Conservation (phyloP, 1,284 basidiomycete species). For the Chalciporus piperatoides region DNA sequence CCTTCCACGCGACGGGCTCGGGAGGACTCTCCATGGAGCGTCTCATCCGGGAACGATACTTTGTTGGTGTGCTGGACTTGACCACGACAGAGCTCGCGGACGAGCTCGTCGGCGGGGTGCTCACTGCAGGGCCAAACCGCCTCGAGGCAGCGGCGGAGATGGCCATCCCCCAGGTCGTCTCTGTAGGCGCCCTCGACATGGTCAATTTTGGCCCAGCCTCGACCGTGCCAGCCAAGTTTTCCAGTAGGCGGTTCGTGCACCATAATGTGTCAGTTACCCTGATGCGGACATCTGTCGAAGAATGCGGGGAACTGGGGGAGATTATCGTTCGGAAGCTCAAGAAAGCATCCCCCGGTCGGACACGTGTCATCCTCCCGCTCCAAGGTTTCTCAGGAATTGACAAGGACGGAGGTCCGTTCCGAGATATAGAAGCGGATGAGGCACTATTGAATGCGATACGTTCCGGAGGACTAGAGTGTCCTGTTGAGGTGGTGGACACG, state of each 20-base stretch:
- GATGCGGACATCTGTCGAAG: constrained; percentile 29
- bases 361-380: constrained; percentile 25
- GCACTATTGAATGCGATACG: constrained; percentile 20
- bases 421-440: constrained; percentile 24
- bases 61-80: constrained; percentile 27
- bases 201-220: constrained; percentile 28
- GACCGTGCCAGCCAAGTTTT: constrained; percentile 22
- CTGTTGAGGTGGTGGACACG: constrained; percentile 20
- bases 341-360: constrained; percentile 14
- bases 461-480: constrained; percentile 16
- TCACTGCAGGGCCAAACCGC: constrained; percentile 24
- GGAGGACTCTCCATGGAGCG: constrained; percentile 31
- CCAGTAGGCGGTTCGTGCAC: constrained; percentile 13
- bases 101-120: constrained; percentile 28
- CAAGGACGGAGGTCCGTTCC: constrained; percentile 20
- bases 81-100: constrained; percentile 32
- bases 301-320: constrained; percentile 22
- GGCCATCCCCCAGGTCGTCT: constrained; percentile 25
- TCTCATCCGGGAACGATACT: constrained; percentile 23
- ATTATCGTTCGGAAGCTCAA: constrained; percentile 23
- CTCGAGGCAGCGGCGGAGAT: constrained; percentile 24
- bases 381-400: constrained; percentile 26
- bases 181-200: constrained; percentile 29
- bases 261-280: constrained; percentile 29
- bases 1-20: constrained; percentile 29